phyloP scores from a whole-genome alignment of 2,329 filamentous ascomycete genomes.

The Ophiostoma novo-ulmi region DNA sequence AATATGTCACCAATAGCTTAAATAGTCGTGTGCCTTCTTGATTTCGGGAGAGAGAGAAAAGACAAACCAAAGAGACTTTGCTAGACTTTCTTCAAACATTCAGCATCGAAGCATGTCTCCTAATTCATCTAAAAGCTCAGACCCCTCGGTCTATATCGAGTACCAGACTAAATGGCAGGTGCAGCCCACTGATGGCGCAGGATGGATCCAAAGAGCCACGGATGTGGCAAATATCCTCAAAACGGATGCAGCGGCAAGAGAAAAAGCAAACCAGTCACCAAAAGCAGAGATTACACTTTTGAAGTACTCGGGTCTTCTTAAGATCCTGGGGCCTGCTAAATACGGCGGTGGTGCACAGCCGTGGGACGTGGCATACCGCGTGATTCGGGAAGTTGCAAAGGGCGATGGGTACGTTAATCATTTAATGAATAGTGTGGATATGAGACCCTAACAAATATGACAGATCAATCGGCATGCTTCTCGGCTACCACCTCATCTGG shows the following conservation, averaged over 20 bases:
- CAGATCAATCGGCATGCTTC: constrained; percentile 54
- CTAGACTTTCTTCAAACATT: too few relatives aligned
- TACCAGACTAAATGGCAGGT: constrained; percentile 37
- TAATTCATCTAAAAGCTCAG: constrained; percentile 27
- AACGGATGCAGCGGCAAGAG: constrained; percentile 35
- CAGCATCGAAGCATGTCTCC: neutral
- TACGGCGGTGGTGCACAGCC: constrained; percentile 43
- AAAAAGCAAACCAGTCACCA: constrained; percentile 40
- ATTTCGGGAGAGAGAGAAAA: too few relatives aligned
- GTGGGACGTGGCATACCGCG: constrained; percentile 50
- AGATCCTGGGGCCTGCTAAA: constrained; percentile 37
- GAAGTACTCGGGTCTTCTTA: constrained; percentile 40
- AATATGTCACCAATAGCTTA: too few relatives aligned
- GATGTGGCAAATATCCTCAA: constrained; percentile 38
- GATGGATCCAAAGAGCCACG: constrained; percentile 39
- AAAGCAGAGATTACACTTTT: constrained; percentile 39
- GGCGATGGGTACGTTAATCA: constrained; percentile 48
- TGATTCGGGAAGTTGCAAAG: constrained; percentile 58
- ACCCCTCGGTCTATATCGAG: constrained; percentile 38
- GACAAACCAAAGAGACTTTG: too few relatives aligned
- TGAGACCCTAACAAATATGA: neutral
- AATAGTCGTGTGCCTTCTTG: too few relatives aligned
- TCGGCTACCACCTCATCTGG: constrained; percentile 62
- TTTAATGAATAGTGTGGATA: neutral
- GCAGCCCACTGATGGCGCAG: constrained; percentile 32